A percentile compares a stretch with the other conserved stretches of the same genome.
Conservation (phyloP, 148 eudicot species). For the Dysphania ambrosioides region DNA sequence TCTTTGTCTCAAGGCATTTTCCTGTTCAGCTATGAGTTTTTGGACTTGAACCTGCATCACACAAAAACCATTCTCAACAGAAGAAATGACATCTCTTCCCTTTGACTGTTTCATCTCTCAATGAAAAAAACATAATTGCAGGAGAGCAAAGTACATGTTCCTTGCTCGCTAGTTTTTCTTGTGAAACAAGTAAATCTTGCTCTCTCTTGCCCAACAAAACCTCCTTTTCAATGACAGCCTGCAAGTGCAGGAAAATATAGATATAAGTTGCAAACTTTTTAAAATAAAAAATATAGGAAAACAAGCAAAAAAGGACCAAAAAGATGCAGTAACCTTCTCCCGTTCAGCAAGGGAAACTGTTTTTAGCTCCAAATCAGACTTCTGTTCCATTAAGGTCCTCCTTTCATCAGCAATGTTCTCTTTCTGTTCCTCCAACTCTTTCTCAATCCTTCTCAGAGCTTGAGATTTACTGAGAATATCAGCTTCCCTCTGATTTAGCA, state of each 20-base stretch:
- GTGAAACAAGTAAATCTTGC: constrained; percentile 56
- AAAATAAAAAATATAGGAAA: not conserved
- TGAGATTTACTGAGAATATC: constrained; percentile 54
- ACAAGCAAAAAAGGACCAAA: not conserved
- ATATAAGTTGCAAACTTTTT: not conserved
- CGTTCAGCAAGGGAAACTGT: constrained; percentile 56
- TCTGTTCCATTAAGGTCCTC: constrained; percentile 43
- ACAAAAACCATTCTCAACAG: constrained; percentile 8
- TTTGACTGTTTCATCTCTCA: not conserved
- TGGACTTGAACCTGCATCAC: constrained; percentile 53
- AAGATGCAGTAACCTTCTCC: constrained; percentile 57
- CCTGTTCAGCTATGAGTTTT: constrained; percentile 51
- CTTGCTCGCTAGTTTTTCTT: constrained; percentile 51
- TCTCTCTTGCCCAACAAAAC: constrained; percentile 57
- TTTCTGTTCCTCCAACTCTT: constrained; percentile 60
- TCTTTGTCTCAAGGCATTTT: constrained; percentile 48
- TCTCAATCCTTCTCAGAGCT: constrained; percentile 56
- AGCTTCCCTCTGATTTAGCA: constrained; percentile 80
- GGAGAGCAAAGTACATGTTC: constrained; percentile 56
- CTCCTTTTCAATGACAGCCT: constrained; percentile 69
- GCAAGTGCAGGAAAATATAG: constrained; percentile 15
- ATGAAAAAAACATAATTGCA: not conserved
- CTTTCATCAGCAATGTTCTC: constrained; percentile 49
- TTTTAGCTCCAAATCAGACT: constrained; percentile 40
- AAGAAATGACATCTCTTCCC: not conserved